phyloP scores from a whole-genome alignment of 371 early-diverging fungal species.

The Rhizopus sp. region DNA sequence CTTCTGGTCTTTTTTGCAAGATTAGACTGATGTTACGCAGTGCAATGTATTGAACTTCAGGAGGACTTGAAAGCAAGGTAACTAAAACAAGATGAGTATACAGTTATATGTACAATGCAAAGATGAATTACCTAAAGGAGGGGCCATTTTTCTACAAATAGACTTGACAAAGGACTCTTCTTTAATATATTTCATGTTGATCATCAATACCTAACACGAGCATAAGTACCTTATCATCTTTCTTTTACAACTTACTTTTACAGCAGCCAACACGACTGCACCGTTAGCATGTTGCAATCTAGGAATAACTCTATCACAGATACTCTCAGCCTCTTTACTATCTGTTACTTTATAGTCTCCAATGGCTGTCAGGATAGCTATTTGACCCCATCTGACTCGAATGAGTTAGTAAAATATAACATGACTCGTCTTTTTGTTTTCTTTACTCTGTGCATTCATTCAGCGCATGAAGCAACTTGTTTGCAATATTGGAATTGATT shows the following conservation, averaged over 20 bases:
- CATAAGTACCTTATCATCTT: slow-evolving; percentile 20
- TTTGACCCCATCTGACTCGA: slow-evolving; percentile 90
- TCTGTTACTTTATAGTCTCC: slow-evolving; percentile 71
- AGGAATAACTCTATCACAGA: slow-evolving; percentile 88
- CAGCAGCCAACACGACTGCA: slow-evolving; percentile 86
- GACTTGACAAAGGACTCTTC: slow-evolving; percentile 69
- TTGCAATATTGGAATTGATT: slow-evolving; percentile 77
- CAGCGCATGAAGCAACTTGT: slow-evolving; percentile 90
- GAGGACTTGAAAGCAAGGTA: slow-evolving; percentile 81
- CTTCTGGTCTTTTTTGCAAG: slow-evolving; percentile 89
- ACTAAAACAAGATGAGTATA: slow-evolving; percentile 48
- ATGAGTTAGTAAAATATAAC: neutral
- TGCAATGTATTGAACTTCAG: slow-evolving; percentile 97
- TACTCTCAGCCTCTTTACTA: slow-evolving; percentile 78
- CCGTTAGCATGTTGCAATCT: slow-evolving; percentile 93
- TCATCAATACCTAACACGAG: slow-evolving; percentile 54
- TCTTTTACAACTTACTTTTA: slow-evolving; percentile 55
- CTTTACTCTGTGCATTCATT: slow-evolving; percentile 94
- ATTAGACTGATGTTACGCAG: slow-evolving; percentile 95
- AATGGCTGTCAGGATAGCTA: slow-evolving; percentile 88
- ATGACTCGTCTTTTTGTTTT: neutral
- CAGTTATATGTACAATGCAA: neutral
- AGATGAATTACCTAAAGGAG: slow-evolving; percentile 73
- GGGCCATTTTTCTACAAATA: slow-evolving; percentile 83
- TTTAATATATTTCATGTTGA: slow-evolving; percentile 64